phyloP scores from a whole-genome alignment of 352 stramenopile species.

The Globisporangium ultimum region DNA sequence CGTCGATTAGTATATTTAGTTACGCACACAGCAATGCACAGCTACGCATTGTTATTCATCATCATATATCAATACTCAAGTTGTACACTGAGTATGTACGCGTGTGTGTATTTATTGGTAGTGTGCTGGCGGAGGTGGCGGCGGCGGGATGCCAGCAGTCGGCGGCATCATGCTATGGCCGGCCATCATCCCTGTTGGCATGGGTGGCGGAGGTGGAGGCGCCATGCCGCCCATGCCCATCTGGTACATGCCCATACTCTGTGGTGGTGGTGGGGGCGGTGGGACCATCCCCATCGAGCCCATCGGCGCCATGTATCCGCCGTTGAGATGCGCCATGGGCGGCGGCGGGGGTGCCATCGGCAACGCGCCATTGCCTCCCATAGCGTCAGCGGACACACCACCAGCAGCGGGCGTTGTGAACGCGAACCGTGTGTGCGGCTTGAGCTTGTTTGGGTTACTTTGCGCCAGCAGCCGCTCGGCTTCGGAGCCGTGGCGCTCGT shows the following conservation, averaged over 20 bases:
- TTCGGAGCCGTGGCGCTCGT: slow-evolving; percentile 91
- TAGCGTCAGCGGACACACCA: slow-evolving; percentile 4
- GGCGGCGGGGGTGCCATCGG: slow-evolving; percentile 28
- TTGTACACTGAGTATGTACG: too few relatives aligned
- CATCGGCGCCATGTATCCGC: slow-evolving; percentile 40
- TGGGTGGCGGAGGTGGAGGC: slow-evolving; percentile 27
- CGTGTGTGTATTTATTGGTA: slow-evolving; percentile 20
- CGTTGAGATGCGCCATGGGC: slow-evolving; percentile 21
- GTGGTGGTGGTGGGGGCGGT: slow-evolving; percentile 26
- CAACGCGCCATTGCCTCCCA: slow-evolving; percentile 9
- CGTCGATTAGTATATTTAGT: too few relatives aligned
- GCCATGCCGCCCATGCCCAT: slow-evolving; percentile 20
- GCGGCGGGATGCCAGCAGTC: slow-evolving; percentile 26
- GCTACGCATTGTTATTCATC: too few relatives aligned
- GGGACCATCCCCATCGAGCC: slow-evolving; percentile 21
- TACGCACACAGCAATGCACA: too few relatives aligned
- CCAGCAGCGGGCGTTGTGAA: slow-evolving; percentile 20
- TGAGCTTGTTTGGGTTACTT: slow-evolving; percentile 77
- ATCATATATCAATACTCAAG: too few relatives aligned
- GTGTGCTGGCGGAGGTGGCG: slow-evolving; percentile 41
- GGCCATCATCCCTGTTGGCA: slow-evolving; percentile 24
- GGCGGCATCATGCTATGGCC: slow-evolving; percentile 12
- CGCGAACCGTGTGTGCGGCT: slow-evolving; percentile 78
- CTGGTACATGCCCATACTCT: slow-evolving; percentile 31
- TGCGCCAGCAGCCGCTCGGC: slow-evolving; percentile 85